Percentiles rank a stretch among this genome's conserved stretches.
Evolutionary conservation across 306 rosid species (phyloP).

Genomic region (Cucurbita maxima): DNA sequence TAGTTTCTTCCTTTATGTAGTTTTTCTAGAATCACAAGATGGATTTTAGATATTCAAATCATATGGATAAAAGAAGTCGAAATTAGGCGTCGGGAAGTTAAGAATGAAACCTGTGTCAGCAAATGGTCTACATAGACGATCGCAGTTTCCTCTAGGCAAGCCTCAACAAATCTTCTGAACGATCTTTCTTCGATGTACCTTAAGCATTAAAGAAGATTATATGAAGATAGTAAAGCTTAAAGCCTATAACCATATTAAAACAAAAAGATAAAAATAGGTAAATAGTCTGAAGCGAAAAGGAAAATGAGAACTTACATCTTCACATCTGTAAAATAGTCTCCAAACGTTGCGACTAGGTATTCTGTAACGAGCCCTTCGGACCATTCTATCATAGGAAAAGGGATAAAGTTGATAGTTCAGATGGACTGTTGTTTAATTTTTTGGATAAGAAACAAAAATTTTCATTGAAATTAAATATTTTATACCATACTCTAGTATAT

Average conservation of each 20-base stretch:
- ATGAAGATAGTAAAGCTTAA: neutral
- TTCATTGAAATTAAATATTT: too few species aligned
- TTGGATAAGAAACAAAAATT: too few species aligned
- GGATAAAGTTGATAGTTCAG: neutral
- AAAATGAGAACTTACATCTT: slow-evolving; percentile 55
- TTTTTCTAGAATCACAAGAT: slow-evolving; percentile 44
- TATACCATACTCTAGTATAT: neutral
- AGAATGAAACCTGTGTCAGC: slow-evolving; percentile 52
- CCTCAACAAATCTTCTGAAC: slow-evolving; percentile 94
- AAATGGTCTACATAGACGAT: slow-evolving; percentile 83
- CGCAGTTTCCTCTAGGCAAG: slow-evolving; percentile 92
- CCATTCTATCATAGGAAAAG: slow-evolving; percentile 47
- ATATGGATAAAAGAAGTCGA: neutral
- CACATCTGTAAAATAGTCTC: slow-evolving; percentile 87
- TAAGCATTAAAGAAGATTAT: slow-evolving; percentile 12
- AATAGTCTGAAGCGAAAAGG: neutral
- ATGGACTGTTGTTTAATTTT: neutral
- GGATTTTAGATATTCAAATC: slow-evolving; percentile 5
- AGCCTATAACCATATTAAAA: neutral
- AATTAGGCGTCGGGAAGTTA: neutral
- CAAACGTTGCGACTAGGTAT: slow-evolving; percentile 83
- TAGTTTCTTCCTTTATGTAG: slow-evolving; percentile 85
- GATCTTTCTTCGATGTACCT: slow-evolving; percentile 98
- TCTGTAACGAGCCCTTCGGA: slow-evolving; percentile 85
- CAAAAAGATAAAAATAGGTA: neutral